Percentiles rank a stretch among this genome's conserved stretches.
Evolutionary conservation across 345 rosid genomes (phyloP).

Genomic region (Salix exigua): DNA sequence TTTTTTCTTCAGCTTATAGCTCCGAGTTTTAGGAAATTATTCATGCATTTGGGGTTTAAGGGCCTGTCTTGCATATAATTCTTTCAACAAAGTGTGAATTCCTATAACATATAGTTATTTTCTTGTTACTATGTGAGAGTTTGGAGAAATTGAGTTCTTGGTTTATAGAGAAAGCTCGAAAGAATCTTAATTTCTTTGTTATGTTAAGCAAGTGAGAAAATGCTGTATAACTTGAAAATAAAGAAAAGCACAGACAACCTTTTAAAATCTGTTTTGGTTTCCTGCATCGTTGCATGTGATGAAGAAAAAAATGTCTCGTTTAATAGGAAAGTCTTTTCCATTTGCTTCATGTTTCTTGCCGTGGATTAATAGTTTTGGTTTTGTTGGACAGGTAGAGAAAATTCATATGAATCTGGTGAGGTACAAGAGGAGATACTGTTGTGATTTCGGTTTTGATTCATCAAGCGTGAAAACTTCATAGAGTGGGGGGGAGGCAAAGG

Average conservation of each 20-base stretch:
- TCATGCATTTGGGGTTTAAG: too few species aligned
- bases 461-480: constrained; percentile 24
- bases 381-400: constrained; percentile 24
- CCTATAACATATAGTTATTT: neutral
- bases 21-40: too few species aligned
- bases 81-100: neutral
- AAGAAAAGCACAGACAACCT: constrained; percentile 36
- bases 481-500: constrained; percentile 10
- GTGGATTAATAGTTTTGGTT: constrained; percentile 11
- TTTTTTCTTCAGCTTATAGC: too few species aligned
- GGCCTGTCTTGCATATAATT: too few species aligned
- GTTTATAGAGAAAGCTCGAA: neutral
- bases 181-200: constrained; percentile 22
- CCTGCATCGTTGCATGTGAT: neutral
- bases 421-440: constrained; percentile 6
- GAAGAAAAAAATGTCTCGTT: neutral
- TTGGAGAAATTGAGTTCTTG: too few species aligned
- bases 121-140: neutral
- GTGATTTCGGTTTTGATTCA: constrained; percentile 26
- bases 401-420: constrained; percentile 41
- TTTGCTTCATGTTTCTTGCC: constrained; percentile 8
- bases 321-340: neutral
- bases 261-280: neutral
- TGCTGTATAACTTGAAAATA: constrained; percentile 29
- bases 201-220: constrained; percentile 1